Conservation (phyloP, 495 filamentous ascomycete genomes). For the Viridothelium virens region DNA sequence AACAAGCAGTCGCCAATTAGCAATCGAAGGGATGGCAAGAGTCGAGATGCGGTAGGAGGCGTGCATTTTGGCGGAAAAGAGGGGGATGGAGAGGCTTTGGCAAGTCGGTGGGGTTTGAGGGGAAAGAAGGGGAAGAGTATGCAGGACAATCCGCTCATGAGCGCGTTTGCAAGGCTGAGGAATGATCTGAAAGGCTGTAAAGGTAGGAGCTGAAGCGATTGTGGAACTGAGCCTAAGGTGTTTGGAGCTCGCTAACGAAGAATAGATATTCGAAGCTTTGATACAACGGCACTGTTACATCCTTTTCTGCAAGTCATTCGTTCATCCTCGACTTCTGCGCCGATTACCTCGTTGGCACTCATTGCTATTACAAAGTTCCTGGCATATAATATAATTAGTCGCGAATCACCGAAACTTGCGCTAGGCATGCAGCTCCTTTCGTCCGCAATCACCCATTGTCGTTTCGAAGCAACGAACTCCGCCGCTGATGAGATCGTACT, state of each 20-base stretch:
- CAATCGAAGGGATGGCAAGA: slow-evolving; percentile 18
- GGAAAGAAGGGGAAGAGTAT: slow-evolving; percentile 98
- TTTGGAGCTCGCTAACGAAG: slow-evolving; percentile 17
- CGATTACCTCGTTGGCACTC: slow-evolving; percentile 89
- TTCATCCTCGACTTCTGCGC: slow-evolving; percentile 89
- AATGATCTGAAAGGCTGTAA: slow-evolving; percentile 85
- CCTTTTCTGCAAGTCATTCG: slow-evolving; percentile 97
- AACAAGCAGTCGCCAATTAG: slow-evolving; percentile 24
- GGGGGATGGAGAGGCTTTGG: slow-evolving; percentile 46
- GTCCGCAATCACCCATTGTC: slow-evolving; percentile 91
- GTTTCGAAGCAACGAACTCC: slow-evolving; percentile 93
- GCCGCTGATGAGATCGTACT: slow-evolving; percentile 92
- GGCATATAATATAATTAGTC: slow-evolving; percentile 81
- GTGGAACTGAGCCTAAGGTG: neutral
- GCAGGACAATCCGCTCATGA: slow-evolving; percentile 96
- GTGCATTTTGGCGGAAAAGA: slow-evolving; percentile 15
- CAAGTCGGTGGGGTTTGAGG: slow-evolving; percentile 75
- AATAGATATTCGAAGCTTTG: slow-evolving; percentile 76
- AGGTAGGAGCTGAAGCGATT: slow-evolving; percentile 41
- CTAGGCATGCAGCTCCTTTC: slow-evolving; percentile 92
- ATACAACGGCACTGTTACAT: slow-evolving; percentile 81
- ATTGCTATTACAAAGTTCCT: slow-evolving; percentile 97
- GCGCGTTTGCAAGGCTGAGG: slow-evolving; percentile 82
- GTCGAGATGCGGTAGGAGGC: slow-evolving; percentile 21
- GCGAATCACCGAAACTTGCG: slow-evolving; percentile 71